phyloP scores from a whole-genome alignment of 768 basidiomycete genomes.

The Cystobasidium onofrii region DNA sequence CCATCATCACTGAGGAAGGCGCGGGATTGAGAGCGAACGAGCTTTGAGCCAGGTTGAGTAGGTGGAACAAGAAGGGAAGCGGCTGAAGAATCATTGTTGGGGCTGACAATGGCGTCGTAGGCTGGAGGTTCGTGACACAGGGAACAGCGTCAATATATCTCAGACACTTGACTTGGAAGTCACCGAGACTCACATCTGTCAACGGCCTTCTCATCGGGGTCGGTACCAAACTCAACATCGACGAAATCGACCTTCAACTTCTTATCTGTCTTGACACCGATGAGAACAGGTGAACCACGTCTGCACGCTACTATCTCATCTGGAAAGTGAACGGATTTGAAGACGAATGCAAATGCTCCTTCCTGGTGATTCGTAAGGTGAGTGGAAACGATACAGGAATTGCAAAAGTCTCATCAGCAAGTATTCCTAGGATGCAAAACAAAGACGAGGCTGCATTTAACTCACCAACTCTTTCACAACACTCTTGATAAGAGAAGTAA shows the following conservation, averaged over 20 bases:
- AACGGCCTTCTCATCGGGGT: constrained; percentile 48
- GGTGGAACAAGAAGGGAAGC: constrained; percentile 58
- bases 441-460: constrained; percentile 6
- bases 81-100: constrained; percentile 11
- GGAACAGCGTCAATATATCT: background rate
- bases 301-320: constrained; percentile 92
- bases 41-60: constrained; percentile 56
- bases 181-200: constrained; percentile 52
- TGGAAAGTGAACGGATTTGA: constrained; percentile 93
- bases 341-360: constrained; percentile 97
- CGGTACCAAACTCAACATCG: constrained; percentile 85
- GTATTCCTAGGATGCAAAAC: too few relatives aligned
- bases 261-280: constrained; percentile 99
- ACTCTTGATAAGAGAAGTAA: constrained; percentile 86
- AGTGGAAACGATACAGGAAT: too few relatives aligned
- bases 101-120: background rate
- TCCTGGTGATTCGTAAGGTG: constrained; percentile 49
- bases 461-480: constrained; percentile 80
- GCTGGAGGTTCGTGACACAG: background rate
- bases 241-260: constrained; percentile 99
- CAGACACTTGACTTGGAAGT: too few relatives aligned
- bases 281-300: constrained; percentile 87
- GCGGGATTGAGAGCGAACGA: constrained; percentile 86
- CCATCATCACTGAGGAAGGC: constrained; percentile 99
- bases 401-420: background rate